Base-by-base conservation (phyloP, 192 early-diverging fungal species). In the Thamnidium elegans region DNA sequence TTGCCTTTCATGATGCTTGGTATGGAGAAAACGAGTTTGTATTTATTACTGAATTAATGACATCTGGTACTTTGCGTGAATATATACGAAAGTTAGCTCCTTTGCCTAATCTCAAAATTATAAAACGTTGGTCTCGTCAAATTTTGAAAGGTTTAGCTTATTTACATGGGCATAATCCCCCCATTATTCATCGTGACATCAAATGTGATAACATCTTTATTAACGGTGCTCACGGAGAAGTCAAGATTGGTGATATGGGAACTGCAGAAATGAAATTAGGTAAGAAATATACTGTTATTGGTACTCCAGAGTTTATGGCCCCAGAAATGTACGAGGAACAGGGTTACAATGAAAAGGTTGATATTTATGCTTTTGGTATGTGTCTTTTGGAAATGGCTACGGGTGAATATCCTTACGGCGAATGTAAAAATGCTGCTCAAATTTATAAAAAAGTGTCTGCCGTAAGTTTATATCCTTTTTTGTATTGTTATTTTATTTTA, bases 11-110 rank as follows among this genome's bases (percentile, higher is more conserved):
- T 65, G 78, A 84, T 58, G 82, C 83, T 10, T 92, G 89, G 89
- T 86, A 77, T 34, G 78, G 72, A 14, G 73, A 70, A 50, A 78
- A 81, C 55, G 77, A 85, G 58, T 78, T 94, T 48, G 86, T 82
- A 61, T 94, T 94, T 72, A 83, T 94, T n/a, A 94, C 92, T 15
- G 92, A 94, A 66, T 76, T 94, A 46, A 94, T 94, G 92, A 90
- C 90, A 5, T 89, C 89, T 7, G 92, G 92, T 17, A 93, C 91
- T 4, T 74, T 94, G 43, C 89, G 89, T 62, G 77, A 81, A 50
- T 94, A 92, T 65, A 81, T 92, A 50, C 77, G 83, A 43, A 92
- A 90, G 67, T 79, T 86, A 0, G 88, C 89, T 53, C 36, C 36
- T 39, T 66, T 84, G 13, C 81, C 87, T 10, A 89, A 88, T 48